phyloP scores from a whole-genome alignment of 495 filamentous ascomycete genomes.

The Cercophora sp. region DNA sequence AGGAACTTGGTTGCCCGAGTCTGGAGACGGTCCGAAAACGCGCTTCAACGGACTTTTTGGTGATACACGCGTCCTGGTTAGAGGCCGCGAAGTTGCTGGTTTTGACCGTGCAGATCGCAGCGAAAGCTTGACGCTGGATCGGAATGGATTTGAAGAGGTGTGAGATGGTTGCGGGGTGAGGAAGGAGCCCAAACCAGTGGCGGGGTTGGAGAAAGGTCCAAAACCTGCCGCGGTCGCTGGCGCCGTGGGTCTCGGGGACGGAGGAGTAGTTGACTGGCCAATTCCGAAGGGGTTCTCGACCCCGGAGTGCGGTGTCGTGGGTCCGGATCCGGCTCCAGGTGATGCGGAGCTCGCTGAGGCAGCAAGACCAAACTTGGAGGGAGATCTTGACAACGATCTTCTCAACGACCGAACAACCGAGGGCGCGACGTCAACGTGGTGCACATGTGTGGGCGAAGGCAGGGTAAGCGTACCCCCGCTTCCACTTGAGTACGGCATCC shows the following conservation, averaged over 20 bases:
- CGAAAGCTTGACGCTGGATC: conserved; percentile 48
- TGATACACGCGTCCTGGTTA: conserved; percentile 52
- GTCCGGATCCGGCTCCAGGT: too few relatives aligned
- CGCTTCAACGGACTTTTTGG: conserved; percentile 74
- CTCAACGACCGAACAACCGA: conserved; percentile 73
- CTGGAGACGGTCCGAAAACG: conserved; percentile 63
- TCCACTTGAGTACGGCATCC: conserved; percentile 42
- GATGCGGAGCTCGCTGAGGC: not conserved
- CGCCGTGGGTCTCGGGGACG: conserved; percentile 7
- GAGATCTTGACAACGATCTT: conserved; percentile 80
- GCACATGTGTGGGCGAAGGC: conserved; percentile 75
- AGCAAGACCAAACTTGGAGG: conserved; percentile 73
- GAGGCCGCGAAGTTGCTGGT: conserved; percentile 41
- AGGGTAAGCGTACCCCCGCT: conserved; percentile 77
- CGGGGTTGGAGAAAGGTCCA: conserved; percentile 20
- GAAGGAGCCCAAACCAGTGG: conserved; percentile 21
- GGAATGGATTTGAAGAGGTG: conserved; percentile 29
- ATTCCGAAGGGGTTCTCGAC: not conserved
- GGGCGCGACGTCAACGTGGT: conserved; percentile 72
- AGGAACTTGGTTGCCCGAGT: conserved; percentile 65
- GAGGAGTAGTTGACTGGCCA: conserved; percentile 9
- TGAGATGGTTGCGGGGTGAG: conserved; percentile 27
- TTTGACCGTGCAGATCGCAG: conserved; percentile 48
- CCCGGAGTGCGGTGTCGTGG: too few relatives aligned
- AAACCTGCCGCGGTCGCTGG: conserved; percentile 23